These are phyloP conservation scores for Cyclostephanos tholiformis DNA, from an alignment of 108 stramenopile genomes.

Conservation along the genomic window DNA sequence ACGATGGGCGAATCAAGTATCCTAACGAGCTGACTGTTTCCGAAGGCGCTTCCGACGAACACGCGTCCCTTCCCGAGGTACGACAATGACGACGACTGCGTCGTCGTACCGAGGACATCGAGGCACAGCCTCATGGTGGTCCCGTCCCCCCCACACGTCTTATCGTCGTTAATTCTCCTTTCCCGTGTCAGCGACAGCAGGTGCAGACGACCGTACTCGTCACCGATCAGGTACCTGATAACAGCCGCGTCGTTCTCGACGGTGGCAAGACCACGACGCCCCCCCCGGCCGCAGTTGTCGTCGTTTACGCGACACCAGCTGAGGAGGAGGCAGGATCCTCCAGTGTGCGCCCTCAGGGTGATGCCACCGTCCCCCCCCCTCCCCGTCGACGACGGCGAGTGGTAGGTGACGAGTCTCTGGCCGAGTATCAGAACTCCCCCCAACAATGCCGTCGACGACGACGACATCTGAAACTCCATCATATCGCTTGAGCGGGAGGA, in stretches of 20 bases:
- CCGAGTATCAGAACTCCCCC: slow-evolving; percentile 84
- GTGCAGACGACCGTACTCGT: slow-evolving; percentile 87
- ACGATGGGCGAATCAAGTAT: slow-evolving; percentile 82
- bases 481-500: no score
- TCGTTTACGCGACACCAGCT: slow-evolving; percentile 44
- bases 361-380: neutral
- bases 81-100: slow-evolving; percentile 63
- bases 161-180: slow-evolving; percentile 7
- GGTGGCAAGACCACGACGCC: slow-evolving; percentile 26
- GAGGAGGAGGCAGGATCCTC: slow-evolving; percentile 33
- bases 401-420: slow-evolving; percentile 78
- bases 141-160: slow-evolving; percentile 14
- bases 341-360: neutral
- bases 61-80: slow-evolving; percentile 91
- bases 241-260: slow-evolving; percentile 38
- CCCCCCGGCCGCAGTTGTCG: neutral
- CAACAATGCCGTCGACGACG: slow-evolving; percentile 3
- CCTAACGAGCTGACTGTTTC: slow-evolving; percentile 91
- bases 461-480: neutral
- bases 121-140: slow-evolving; percentile 62
- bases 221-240: slow-evolving; percentile 82
- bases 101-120: slow-evolving; percentile 80
- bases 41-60: slow-evolving; percentile 89
- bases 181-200: slow-evolving; percentile 70
- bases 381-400: slow-evolving; percentile 31